Conservation (phyloP, 2,329 filamentous ascomycete genomes). For the Fusarium aywerte region DNA sequence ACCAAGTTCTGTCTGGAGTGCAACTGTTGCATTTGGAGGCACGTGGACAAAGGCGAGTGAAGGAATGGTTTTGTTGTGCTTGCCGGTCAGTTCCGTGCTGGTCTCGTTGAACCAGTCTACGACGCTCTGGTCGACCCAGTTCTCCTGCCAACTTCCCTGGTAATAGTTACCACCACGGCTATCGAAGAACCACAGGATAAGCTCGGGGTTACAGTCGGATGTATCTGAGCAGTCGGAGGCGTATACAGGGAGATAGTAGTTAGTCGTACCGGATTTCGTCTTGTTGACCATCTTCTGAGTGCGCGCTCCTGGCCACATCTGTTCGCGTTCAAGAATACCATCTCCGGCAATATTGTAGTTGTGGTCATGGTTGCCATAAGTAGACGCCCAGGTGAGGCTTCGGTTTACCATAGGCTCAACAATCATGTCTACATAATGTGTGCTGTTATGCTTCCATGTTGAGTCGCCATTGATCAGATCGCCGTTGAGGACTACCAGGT, state of each 20-base stretch:
- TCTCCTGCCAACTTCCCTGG: conserved; percentile 50
- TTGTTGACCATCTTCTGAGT: conserved; percentile 55
- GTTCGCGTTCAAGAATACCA: conserved; percentile 57
- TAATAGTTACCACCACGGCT: conserved; percentile 67
- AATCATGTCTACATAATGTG: conserved; percentile 67
- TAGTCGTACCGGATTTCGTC: conserved; percentile 55
- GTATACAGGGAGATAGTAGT: conserved; percentile 61
- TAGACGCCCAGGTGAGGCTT: conserved; percentile 70
- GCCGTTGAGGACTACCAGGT: conserved; percentile 75
- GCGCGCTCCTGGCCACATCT: conserved; percentile 51
- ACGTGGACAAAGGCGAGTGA: conserved; percentile 63
- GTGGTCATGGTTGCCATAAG: conserved; percentile 78
- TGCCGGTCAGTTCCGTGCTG: conserved; percentile 41
- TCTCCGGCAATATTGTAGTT: conserved; percentile 65
- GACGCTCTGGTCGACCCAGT: conserved; percentile 59
- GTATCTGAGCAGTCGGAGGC: conserved; percentile 47
- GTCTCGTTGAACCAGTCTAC: conserved; percentile 57
- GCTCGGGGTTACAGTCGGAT: conserved; percentile 51
- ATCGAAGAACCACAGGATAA: conserved; percentile 79
- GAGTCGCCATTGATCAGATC: conserved; percentile 78
- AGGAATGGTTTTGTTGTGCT: conserved; percentile 53
- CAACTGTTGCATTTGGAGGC: conserved; percentile 56
- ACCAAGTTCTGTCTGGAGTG: conserved; percentile 51
- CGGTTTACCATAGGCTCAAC: conserved; percentile 67
- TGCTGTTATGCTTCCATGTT: conserved; percentile 63